Evolutionary conservation across 768 basidiomycete species (phyloP), one percentile per base, ranked within the genome.

Genomic region (Boletellus emodensis): DNA sequence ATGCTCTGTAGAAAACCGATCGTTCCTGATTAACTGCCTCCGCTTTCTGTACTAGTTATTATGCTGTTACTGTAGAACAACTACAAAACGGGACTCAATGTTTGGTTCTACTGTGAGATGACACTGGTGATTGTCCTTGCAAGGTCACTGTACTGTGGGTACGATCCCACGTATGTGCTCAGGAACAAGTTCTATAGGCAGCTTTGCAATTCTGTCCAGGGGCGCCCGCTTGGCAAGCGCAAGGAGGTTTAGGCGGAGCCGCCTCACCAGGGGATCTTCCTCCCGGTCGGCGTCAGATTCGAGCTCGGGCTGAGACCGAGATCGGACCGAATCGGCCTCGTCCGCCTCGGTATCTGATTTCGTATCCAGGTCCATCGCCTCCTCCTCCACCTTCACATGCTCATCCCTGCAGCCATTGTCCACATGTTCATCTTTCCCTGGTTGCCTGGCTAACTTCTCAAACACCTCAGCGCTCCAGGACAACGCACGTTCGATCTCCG

Each of bases 191-290:
- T 84, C 81, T 37, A 76, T 71, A 9, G 84, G 84, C 36, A 88
- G 61, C 28, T 73, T 73, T 14, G 82, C 83, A 46, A 88, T 84
- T 51, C 77, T 81, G 58, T 87, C 84, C 53, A 89, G 61, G 2
- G 89, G 89, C 10, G 87, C 87, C 6, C 87, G 78, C 61, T 89
- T 88, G 49, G 85, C 84, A 32, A 91, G 72, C 2, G 87, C 87
- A 24, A 91, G 75, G 26, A 91, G 71, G 61, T 88, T 90, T 55
- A 90, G 71, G 35, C 88, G 77, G 43, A 90, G 70, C 46, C 82
- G 77, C 47, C 78, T 76, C 59, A 83, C 42, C 15, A 71, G 56
- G 3, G 77, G 72, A 48, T 84, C 79, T 61, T 85, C 84, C 17
- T 54, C 57, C 36, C 6, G 14, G 5, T 41, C 44, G 5, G 24